Evolutionary conservation across 257 asterid species (phyloP).

Genomic region (Capsicum chinense): DNA sequence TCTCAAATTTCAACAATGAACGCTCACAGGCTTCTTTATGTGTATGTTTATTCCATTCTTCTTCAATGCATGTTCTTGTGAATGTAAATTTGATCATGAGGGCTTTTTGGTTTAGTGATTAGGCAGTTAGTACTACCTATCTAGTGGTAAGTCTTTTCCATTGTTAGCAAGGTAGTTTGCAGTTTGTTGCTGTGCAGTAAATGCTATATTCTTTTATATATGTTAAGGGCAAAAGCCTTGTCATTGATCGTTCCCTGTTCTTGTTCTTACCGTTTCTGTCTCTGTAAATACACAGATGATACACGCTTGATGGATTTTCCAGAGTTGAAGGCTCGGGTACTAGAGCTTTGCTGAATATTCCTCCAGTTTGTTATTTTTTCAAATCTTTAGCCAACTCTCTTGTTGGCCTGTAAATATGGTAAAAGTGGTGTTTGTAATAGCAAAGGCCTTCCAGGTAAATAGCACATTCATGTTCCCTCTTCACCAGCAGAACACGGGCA

Average conservation of each 20-base stretch:
- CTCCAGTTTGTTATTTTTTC: background rate
- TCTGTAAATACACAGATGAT: conserved; percentile 60
- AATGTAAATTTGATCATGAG: background rate
- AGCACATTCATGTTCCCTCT: background rate
- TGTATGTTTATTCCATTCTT: background rate
- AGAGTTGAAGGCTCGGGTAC: background rate
- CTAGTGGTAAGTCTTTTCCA: background rate
- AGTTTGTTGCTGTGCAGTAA: background rate
- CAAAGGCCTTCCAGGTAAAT: background rate
- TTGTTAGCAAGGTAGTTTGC: background rate
- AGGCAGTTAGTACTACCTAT: background rate
- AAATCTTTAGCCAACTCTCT: background rate
- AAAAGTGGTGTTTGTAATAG: background rate
- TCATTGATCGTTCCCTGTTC: background rate
- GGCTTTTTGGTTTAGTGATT: background rate
- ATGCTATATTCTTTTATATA: background rate
- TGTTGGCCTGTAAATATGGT: conserved; percentile 23
- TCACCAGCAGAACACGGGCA: conserved; percentile 15
- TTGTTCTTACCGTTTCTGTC: conserved; percentile 22
- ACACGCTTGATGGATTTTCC: conserved; percentile 49
- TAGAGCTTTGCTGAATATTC: conserved; percentile 19
- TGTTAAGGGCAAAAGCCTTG: background rate
- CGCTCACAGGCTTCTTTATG: background rate
- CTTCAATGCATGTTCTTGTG: background rate
- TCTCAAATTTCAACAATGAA: background rate